Percentiles rank a stretch among this genome's conserved stretches.
These are phyloP conservation scores for Eragrostis curvula DNA, from an alignment of 176 grass and related monocot genomes.

Conservation along the genomic window DNA sequence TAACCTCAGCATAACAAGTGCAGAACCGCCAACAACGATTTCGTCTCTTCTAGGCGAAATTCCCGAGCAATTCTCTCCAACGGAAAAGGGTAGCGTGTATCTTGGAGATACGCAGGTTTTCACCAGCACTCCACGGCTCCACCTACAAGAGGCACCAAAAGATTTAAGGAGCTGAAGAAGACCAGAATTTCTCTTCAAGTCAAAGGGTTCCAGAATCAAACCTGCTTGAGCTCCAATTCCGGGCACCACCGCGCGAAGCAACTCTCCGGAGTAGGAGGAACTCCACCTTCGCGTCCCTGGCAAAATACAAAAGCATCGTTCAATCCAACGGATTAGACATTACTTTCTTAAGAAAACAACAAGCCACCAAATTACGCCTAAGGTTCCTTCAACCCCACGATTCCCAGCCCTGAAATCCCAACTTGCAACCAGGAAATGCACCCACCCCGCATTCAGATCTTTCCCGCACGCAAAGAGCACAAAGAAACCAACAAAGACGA, in stretches of 20 bases:
- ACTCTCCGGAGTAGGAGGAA: slow-evolving; percentile 13
- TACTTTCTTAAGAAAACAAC: slow-evolving; percentile 35
- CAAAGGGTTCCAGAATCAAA: slow-evolving; percentile 45
- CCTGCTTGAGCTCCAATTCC: slow-evolving; percentile 36
- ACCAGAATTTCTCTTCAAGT: slow-evolving; percentile 23
- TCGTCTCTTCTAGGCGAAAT: slow-evolving; percentile 23
- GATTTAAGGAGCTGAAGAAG: slow-evolving; percentile 1
- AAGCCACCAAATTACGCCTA: slow-evolving; percentile 31
- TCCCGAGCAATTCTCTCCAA: slow-evolving; percentile 11
- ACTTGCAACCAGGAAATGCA: not conserved
- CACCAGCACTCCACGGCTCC: slow-evolving; percentile 9
- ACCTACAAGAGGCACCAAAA: slow-evolving; percentile 24
- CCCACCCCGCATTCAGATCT: slow-evolving; percentile 42
- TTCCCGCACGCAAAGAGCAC: not conserved
- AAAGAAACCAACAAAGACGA: not conserved
- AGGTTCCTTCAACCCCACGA: slow-evolving; percentile 30
- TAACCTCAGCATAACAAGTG: slow-evolving; percentile 42
- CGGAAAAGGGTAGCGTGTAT: not conserved
- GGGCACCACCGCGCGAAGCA: slow-evolving; percentile 12
- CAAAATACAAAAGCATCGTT: slow-evolving; percentile 19
- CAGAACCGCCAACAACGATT: slow-evolving; percentile 23
- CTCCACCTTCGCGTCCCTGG: slow-evolving; percentile 34
- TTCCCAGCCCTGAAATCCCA: slow-evolving; percentile 19
- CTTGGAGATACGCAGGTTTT: slow-evolving; percentile 25
- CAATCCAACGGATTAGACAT: slow-evolving; percentile 36